Evolutionary conservation across 2,329 filamentous ascomycete species (phyloP).

Genomic region (Rachicladosporium sp.): DNA sequence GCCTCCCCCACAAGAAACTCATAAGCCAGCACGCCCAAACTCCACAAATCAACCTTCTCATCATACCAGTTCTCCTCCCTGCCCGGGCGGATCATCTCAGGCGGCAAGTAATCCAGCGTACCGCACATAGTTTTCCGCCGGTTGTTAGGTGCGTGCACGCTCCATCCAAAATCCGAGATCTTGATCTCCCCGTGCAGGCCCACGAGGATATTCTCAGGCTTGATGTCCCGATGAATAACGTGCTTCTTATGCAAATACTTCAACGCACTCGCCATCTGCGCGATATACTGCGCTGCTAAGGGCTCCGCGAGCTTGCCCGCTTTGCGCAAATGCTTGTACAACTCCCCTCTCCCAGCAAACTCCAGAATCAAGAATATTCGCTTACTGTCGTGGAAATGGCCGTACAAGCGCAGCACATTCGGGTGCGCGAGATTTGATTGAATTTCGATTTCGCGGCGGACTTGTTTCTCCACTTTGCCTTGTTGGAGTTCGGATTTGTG

Average conservation of each 20-base stretch:
- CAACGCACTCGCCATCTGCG: slow-evolving; percentile 81
- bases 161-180: slow-evolving; percentile 97
- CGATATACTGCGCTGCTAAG: slow-evolving; percentile 77
- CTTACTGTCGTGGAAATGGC: slow-evolving; percentile 82
- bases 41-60: slow-evolving; percentile 96
- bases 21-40: slow-evolving; percentile 84
- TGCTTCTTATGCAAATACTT: slow-evolving; percentile 92
- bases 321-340: slow-evolving; percentile 75
- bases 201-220: slow-evolving; percentile 92
- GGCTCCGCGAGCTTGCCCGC: slow-evolving; percentile 72
- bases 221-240: slow-evolving; percentile 95
- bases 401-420: slow-evolving; percentile 72
- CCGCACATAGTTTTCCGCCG: slow-evolving; percentile 91
- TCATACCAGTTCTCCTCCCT: slow-evolving; percentile 74
- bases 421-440: slow-evolving; percentile 78
- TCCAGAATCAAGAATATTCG: slow-evolving; percentile 79
- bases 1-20: slow-evolving; percentile 94
- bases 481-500: slow-evolving; percentile 75
- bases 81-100: slow-evolving; percentile 87
- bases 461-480: slow-evolving; percentile 74
- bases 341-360: slow-evolving; percentile 72
- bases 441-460: slow-evolving; percentile 79
- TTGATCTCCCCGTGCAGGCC: slow-evolving; percentile 97
- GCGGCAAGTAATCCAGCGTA: slow-evolving; percentile 91
- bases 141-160: slow-evolving; percentile 92